These are phyloP conservation scores for Colletotrichum sp. DNA, from an alignment of 2,329 filamentous ascomycete species.

Conservation along the genomic window DNA sequence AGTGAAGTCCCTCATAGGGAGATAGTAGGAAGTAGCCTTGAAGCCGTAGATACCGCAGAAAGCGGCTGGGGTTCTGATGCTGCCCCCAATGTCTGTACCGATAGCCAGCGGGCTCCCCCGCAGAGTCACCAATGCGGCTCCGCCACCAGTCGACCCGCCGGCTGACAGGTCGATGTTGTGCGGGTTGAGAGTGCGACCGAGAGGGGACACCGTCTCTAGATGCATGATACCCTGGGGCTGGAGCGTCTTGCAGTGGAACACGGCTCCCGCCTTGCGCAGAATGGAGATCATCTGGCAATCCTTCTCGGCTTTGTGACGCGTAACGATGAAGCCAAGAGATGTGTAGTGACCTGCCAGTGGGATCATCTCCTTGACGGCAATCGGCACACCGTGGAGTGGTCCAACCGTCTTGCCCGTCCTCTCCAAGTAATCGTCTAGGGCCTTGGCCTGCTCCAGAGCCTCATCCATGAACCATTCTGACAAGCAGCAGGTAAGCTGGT, in stretches of 20 bases:
- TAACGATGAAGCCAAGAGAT: constrained; percentile 55
- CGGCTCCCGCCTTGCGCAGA: constrained; percentile 62
- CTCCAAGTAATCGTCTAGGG: constrained; percentile 46
- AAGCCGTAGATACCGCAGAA: constrained; percentile 36
- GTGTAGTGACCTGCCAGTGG: constrained; percentile 53
- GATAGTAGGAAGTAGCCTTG: constrained; percentile 22
- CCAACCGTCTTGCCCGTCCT: constrained; percentile 49
- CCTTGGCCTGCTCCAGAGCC: constrained; percentile 30
- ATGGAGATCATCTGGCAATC: constrained; percentile 64
- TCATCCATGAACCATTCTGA: constrained; percentile 51
- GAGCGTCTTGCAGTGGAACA: constrained; percentile 73
- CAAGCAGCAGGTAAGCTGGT: constrained; percentile 37
- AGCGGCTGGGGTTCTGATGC: constrained; percentile 39
- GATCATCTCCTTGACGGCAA: constrained; percentile 65
- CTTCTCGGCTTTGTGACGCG: constrained; percentile 51
- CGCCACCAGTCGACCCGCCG: constrained; percentile 69
- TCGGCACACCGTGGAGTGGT: constrained; percentile 59
- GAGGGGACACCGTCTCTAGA: constrained; percentile 65
- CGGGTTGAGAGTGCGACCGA: constrained; percentile 67
- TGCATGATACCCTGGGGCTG: constrained; percentile 63
- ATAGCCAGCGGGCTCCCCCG: constrained; percentile 44
- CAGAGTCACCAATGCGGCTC: constrained; percentile 42
- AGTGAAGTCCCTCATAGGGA: constrained; percentile 30
- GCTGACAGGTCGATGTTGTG: constrained; percentile 62
- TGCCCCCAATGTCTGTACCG: constrained; percentile 47